phyloP scores from a whole-genome alignment of 73 alveolate genomes.

The Blepharisma japonicum region DNA sequence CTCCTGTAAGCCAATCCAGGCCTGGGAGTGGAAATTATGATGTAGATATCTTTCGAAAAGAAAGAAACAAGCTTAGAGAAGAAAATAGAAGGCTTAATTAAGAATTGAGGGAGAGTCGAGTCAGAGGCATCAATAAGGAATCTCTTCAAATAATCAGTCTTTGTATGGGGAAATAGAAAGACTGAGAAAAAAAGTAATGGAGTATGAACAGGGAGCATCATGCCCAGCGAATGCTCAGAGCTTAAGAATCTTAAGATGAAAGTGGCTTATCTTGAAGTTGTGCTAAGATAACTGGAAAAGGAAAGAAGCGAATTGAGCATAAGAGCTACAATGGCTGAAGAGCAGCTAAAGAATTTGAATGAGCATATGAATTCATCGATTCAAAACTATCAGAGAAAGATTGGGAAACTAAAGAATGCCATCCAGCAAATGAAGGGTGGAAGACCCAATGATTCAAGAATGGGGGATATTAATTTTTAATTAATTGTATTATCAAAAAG shows the following conservation, averaged over 20 bases:
- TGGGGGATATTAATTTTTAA: too few relatives aligned
- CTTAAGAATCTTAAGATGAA: constrained; percentile 77
- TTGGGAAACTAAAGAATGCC: constrained; percentile 81
- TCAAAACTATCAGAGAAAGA: constrained; percentile 86
- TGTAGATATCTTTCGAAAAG: constrained; percentile 72
- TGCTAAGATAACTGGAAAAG: constrained; percentile 88
- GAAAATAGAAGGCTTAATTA: constrained; percentile 70
- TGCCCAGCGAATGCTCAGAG: constrained; percentile 76
- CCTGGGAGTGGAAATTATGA: constrained; percentile 18
- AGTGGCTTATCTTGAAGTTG: constrained; percentile 83
- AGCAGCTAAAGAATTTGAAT: constrained; percentile 82
- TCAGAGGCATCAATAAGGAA: neutral
- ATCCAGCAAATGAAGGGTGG: constrained; percentile 14
- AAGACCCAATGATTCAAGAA: too few relatives aligned
- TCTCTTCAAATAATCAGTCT: neutral
- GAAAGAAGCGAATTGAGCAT: constrained; percentile 93
- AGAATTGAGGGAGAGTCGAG: neutral
- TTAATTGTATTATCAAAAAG: too few relatives aligned
- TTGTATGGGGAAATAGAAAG: constrained; percentile 63
- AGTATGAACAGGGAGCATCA: constrained; percentile 26
- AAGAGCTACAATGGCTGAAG: constrained; percentile 98
- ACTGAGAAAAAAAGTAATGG: constrained; percentile 53
- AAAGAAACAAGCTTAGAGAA: constrained; percentile 82
- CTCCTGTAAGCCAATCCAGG: neutral
- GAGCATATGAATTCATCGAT: constrained; percentile 87